A percentile compares a stretch with the other conserved stretches of the same genome.
phyloP scores from a whole-genome alignment of 441 rosid genomes.

The Pelargonium cotyledonis region DNA sequence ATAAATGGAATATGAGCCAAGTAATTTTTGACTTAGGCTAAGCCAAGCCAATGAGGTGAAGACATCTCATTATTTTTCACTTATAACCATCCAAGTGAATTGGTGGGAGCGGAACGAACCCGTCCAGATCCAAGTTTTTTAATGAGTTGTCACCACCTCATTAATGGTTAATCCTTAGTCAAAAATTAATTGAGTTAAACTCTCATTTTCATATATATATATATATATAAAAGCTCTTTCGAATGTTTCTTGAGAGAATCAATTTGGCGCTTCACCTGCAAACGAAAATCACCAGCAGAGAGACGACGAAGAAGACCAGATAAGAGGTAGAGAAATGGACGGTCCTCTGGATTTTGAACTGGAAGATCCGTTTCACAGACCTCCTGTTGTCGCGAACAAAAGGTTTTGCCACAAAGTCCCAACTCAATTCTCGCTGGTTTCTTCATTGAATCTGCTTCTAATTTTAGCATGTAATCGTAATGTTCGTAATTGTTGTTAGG shows the following conservation, averaged over 20 bases:
- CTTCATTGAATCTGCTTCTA: background rate
- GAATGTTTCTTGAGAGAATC: background rate
- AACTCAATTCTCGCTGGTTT: background rate
- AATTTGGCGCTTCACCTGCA: background rate
- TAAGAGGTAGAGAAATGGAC: slow-evolving; percentile 25
- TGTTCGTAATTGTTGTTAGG: background rate
- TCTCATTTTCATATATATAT: too few species aligned
- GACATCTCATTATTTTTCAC: too few species aligned
- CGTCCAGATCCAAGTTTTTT: too few species aligned
- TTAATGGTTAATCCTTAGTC: too few species aligned
- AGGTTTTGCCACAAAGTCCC: slow-evolving; percentile 35
- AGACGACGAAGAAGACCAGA: background rate
- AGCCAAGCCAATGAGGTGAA: too few species aligned
- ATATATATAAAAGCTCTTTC: background rate
- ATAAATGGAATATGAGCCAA: too few species aligned
- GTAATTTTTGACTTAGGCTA: too few species aligned
- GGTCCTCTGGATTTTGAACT: slow-evolving; percentile 78
- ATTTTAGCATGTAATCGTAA: background rate
- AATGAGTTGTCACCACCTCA: too few species aligned
- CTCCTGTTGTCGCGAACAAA: slow-evolving; percentile 33
- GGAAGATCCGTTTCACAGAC: slow-evolving; percentile 51
- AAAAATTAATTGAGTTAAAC: too few species aligned
- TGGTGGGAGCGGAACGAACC: too few species aligned
- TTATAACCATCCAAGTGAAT: too few species aligned
- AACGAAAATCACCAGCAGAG: background rate